A percentile compares a stretch with the other conserved stretches of the same genome.
These are phyloP conservation scores for Ascochyta viciae-villosae DNA, from an alignment of 2,329 filamentous ascomycete species.

Conservation along the genomic window DNA sequence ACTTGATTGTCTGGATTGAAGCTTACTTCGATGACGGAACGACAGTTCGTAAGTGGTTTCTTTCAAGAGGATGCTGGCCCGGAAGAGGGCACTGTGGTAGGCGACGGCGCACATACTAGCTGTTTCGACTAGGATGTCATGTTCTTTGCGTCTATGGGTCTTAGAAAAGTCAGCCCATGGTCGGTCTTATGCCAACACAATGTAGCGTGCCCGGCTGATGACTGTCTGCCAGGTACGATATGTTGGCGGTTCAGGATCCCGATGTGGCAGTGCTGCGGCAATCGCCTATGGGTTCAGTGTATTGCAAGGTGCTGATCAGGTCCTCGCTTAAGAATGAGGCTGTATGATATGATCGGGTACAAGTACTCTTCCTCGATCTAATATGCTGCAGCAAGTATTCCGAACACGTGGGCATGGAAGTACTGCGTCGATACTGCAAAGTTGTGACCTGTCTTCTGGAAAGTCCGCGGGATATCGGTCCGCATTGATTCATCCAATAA, in stretches of 20 bases:
- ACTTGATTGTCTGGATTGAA: neutral
- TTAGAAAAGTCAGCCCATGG: too few relatives aligned
- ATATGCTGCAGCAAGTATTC: neutral
- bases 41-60: neutral
- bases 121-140: too few relatives aligned
- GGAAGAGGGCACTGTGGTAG: too few relatives aligned
- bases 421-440: neutral
- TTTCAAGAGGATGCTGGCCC: too few relatives aligned
- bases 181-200: too few relatives aligned
- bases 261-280: neutral
- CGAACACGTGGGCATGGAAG: neutral
- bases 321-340: conserved; percentile 1
- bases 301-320: neutral
- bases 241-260: neutral
- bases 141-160: too few relatives aligned
- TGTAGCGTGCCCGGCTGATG: too few relatives aligned
- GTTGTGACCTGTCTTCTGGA: neutral
- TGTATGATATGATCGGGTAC: neutral
- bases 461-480: neutral
- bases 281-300: neutral
- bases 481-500: neutral
- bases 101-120: too few relatives aligned
- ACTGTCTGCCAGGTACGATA: too few relatives aligned
- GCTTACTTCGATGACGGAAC: neutral
- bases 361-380: neutral